A percentile compares a stretch with the other conserved stretches of the same genome.
These are phyloP conservation scores for Puccinia polysora DNA, from an alignment of 1,284 basidiomycete species.

Conservation along the genomic window DNA sequence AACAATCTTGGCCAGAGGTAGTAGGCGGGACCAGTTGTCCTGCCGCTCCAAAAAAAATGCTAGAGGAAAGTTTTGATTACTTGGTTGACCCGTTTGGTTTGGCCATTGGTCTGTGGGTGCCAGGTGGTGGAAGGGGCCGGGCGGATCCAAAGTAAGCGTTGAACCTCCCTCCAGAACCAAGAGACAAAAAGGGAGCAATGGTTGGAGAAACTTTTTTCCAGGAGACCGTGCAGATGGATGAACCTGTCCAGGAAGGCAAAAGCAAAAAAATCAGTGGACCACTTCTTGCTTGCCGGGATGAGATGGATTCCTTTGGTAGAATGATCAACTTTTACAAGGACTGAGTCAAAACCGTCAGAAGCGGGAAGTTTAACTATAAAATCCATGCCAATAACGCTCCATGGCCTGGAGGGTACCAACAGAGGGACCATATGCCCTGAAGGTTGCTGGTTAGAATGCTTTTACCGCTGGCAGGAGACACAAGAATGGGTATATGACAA, in stretches of 20 bases:
- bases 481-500: not conserved
- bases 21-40: constrained; percentile 39
- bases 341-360: constrained; percentile 53
- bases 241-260: not conserved
- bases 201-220: not conserved
- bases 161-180: not conserved
- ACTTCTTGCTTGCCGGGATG: constrained; percentile 34
- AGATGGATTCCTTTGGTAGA: constrained; percentile 56
- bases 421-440: constrained; percentile 54
- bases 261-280: not conserved
- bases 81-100: constrained; percentile 12
- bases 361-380: constrained; percentile 56
- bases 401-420: constrained; percentile 52
- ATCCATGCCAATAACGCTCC: constrained; percentile 57
- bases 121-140: constrained; percentile 2
- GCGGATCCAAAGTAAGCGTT: not conserved
- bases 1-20: constrained; percentile 25
- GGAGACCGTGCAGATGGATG: not conserved
- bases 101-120: constrained; percentile 38
- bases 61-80: constrained; percentile 1
- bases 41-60: constrained; percentile 19
- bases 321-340: constrained; percentile 56
- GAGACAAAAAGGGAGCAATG: constrained; percentile 1
- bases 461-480: constrained; percentile 18
- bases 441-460: not conserved